Conservation (phyloP, 495 filamentous ascomycete species). For the Penicillium malachiteum region DNA sequence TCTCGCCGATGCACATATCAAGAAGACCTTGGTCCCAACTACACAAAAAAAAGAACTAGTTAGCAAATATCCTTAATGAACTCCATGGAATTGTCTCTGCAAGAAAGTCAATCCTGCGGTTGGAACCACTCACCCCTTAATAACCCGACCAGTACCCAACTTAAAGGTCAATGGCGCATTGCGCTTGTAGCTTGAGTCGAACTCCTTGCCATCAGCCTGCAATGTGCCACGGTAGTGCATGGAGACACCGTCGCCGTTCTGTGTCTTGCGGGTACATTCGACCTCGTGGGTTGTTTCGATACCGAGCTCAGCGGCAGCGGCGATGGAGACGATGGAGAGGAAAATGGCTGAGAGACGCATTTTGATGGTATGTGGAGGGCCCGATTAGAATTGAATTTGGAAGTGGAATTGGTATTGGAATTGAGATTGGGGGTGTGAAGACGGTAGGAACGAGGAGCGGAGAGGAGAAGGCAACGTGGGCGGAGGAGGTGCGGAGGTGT, state of each 20-base stretch:
- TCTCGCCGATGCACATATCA: slow-evolving; percentile 97
- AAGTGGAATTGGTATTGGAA: neutral
- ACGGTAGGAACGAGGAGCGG: neutral
- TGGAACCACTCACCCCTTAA: slow-evolving; percentile 63
- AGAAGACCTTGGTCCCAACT: slow-evolving; percentile 88
- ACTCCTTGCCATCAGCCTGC: slow-evolving; percentile 47
- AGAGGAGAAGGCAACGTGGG: slow-evolving; percentile 7
- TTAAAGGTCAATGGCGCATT: slow-evolving; percentile 72
- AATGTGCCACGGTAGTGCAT: slow-evolving; percentile 90
- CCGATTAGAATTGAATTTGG: neutral
- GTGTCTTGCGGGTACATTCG: slow-evolving; percentile 70
- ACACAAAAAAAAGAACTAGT: slow-evolving; percentile 3
- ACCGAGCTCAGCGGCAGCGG: slow-evolving; percentile 54
- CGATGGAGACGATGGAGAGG: slow-evolving; percentile 52
- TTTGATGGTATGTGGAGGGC: slow-evolving; percentile 5
- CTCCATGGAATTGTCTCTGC: too few relatives aligned
- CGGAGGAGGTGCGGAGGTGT: slow-evolving; percentile 10
- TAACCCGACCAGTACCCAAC: slow-evolving; percentile 78
- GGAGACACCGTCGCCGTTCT: slow-evolving; percentile 71
- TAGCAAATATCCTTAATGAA: neutral
- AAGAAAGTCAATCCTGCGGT: neutral
- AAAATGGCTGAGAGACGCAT: slow-evolving; percentile 44
- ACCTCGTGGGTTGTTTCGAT: slow-evolving; percentile 74
- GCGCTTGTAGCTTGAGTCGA: slow-evolving; percentile 68
- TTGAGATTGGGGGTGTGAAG: neutral